Evolutionary conservation across 169 alveolate genomes (phyloP).

Genomic region (Eimeria tenella): DNA sequence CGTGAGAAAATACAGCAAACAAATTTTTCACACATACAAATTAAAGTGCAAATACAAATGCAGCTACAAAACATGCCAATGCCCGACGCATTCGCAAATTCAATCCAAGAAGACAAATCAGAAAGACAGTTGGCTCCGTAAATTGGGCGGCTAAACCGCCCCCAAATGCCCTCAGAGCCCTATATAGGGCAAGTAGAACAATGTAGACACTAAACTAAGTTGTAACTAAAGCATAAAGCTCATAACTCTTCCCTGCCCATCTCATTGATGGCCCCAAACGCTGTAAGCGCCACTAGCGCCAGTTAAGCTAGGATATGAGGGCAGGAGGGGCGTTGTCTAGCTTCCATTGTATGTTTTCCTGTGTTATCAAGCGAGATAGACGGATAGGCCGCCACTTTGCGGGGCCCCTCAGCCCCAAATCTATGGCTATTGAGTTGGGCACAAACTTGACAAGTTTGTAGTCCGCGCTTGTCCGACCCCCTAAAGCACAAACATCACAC

Average conservation of each 20-base stretch:
- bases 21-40: neutral
- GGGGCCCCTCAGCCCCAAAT: neutral
- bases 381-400: conserved; percentile 26
- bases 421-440: conserved; percentile 13
- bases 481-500: neutral
- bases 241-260: too few species aligned
- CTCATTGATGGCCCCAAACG: too few species aligned
- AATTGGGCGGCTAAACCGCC: too few species aligned
- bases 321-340: neutral
- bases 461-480: conserved; percentile 3
- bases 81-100: too few species aligned
- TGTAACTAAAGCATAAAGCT: too few species aligned
- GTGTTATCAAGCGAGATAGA: neutral
- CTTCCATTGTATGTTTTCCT: conserved; percentile 9
- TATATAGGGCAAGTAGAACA: too few species aligned
- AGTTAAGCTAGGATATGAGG: too few species aligned
- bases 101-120: too few species aligned
- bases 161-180: too few species aligned
- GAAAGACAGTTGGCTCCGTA: too few species aligned
- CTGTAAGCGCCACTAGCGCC: too few species aligned
- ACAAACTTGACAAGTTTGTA: conserved; percentile 37
- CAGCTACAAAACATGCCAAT: neutral
- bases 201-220: too few species aligned
- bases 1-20: neutral
- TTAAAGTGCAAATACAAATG: neutral